A percentile compares a stretch with the other conserved stretches of the same genome.
phyloP scores from a whole-genome alignment of 768 basidiomycete species.

The Lentinus tigrinus region DNA sequence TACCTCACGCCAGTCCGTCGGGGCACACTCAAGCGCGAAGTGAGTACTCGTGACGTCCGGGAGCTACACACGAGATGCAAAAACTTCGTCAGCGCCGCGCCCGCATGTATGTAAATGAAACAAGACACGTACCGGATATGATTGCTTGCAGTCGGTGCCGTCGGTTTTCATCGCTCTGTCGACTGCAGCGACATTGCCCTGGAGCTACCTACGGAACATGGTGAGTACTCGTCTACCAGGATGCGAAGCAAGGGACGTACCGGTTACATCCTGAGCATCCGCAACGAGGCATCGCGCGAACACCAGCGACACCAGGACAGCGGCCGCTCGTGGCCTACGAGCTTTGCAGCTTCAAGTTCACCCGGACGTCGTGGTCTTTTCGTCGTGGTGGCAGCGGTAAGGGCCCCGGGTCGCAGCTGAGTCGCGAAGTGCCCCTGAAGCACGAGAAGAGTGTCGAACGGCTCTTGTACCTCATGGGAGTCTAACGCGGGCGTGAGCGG shows the following conservation, averaged over 20 bases:
- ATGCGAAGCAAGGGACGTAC: conserved; percentile 44
- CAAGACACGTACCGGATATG: too few relatives aligned
- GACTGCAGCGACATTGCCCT: too few relatives aligned
- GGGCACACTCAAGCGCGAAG: too few relatives aligned
- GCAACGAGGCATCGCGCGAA: neutral
- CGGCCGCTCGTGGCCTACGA: conserved; percentile 11
- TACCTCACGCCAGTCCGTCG: too few relatives aligned
- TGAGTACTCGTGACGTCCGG: too few relatives aligned
- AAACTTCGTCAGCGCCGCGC: too few relatives aligned
- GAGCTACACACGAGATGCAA: too few relatives aligned
- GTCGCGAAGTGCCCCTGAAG: conserved; percentile 25
- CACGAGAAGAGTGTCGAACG: conserved; percentile 33
- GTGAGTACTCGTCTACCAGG: too few relatives aligned
- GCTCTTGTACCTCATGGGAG: conserved; percentile 27
- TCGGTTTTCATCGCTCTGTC: too few relatives aligned
- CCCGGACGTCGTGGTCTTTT: conserved; percentile 48
- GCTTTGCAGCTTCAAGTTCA: conserved; percentile 19
- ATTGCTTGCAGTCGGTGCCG: too few relatives aligned
- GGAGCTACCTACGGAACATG: too few relatives aligned
- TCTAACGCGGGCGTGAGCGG: conserved; percentile 15
- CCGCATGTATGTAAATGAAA: too few relatives aligned
- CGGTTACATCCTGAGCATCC: conserved; percentile 32
- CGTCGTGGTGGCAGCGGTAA: conserved; percentile 43
- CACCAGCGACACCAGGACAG: conserved; percentile 15
- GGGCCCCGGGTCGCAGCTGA: conserved; percentile 44